Evolutionary conservation across 768 basidiomycete genomes (phyloP).

Genomic region (Suillus subaureus): DNA sequence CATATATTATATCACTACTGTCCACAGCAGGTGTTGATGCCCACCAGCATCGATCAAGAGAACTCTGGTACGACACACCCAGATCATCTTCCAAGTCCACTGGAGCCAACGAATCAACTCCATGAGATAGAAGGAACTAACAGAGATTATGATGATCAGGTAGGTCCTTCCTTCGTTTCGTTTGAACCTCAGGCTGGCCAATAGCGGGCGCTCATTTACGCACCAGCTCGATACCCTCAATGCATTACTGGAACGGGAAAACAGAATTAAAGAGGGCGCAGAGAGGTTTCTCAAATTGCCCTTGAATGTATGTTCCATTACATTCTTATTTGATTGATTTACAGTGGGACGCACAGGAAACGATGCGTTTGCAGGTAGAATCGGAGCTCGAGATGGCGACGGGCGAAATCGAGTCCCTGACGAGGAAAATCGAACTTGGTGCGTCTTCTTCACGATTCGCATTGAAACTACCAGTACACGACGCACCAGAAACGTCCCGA

Average conservation of each 20-base stretch:
- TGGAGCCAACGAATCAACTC: constrained; percentile 23
- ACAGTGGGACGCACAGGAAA: constrained; percentile 40
- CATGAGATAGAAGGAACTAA: constrained; percentile 26
- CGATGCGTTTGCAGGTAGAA: constrained; percentile 72
- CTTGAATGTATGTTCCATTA: constrained; percentile 42
- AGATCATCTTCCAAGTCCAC: constrained; percentile 33
- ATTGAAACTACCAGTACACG: constrained; percentile 10
- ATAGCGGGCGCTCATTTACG: not conserved
- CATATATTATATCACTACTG: constrained; percentile 3
- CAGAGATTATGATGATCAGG: constrained; percentile 32
- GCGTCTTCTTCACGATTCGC: constrained; percentile 9
- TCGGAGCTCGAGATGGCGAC: constrained; percentile 77
- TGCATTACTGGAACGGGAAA: constrained; percentile 71
- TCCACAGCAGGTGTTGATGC: constrained; percentile 23
- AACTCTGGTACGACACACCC: constrained; percentile 24
- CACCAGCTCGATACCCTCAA: constrained; percentile 67
- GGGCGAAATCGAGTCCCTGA: constrained; percentile 69
- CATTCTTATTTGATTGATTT: not conserved
- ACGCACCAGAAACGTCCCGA: constrained; percentile 33
- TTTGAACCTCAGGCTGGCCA: not conserved
- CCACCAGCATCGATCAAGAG: constrained; percentile 33
- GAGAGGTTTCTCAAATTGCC: constrained; percentile 83
- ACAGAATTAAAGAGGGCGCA: constrained; percentile 87
- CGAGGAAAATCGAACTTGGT: constrained; percentile 51
- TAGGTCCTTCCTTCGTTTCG: constrained; percentile 14